Evolutionary conservation across 371 early-diverging fungal genomes (phyloP), one percentile per base, ranked within the genome.

Genomic region (Mortierella sp.): DNA sequence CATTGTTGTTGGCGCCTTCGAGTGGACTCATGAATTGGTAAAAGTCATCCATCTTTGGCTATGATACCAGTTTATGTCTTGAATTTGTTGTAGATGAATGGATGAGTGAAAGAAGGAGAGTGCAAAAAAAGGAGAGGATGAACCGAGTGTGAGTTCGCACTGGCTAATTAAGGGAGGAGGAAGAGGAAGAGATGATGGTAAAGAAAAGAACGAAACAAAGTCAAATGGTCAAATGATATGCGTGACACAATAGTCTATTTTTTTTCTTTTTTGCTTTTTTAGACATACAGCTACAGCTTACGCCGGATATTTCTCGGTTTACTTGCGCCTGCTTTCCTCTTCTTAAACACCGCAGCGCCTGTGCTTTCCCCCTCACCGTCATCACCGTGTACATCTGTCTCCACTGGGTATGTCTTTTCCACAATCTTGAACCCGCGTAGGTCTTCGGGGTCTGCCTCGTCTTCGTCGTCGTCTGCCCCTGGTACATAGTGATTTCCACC

Each of bases 391-490:
- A 78, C 62, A 18, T 77, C 73, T 14, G 68, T 51, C 5, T 76
- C 73, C n/a, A 67, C 57, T 5, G 83, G 83, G 49, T 79, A 87
- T 45, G 89, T 87, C 59, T 90, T 90, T 66, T 90, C 91, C 30
- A 83, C 85, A 20, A 91, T 83, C 70, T 88, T 89, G 66, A 89
- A 90, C 45, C 77, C 73, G 16, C 83, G 71, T 66, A 89, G 64
- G 49, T 90, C 88, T 37, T 89, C 88, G 54, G 88, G 84, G 49
- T 87, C 75, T 30, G 72, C 86, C 5, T 73, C 87, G 22, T 86
- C 89, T 22, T 88, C 89, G 22, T 88, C 73, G 18, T 88, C 73
- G 14, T 86, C 86, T 28, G 66, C 73, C 0, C 70, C 73, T 24
- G 37, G 58, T n/a, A 78, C 55, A 45, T 61, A 70, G 16, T 67